Evolutionary conservation across 192 early-diverging fungal genomes (phyloP), one percentile per base, ranked within the genome.

Genomic region (Powellomyces hirtus): DNA sequence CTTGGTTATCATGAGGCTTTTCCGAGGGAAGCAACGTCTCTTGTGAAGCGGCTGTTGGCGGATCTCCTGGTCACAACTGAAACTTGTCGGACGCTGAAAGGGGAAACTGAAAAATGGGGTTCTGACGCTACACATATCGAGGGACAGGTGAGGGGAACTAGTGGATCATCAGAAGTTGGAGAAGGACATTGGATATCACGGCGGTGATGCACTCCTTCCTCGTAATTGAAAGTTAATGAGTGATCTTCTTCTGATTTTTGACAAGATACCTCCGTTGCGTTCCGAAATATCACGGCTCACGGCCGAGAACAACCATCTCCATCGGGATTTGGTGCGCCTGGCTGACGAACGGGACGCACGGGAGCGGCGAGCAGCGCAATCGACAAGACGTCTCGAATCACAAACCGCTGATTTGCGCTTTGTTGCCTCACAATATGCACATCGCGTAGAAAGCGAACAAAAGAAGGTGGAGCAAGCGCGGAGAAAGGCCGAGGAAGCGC

Each of bases 1-100:
- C 70, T 85, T 1, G 77, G 71, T 10, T 85, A 80, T 59, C 58
- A 55, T 57, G 79, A 85, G 26, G 27, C 49, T 13, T 62, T 85
- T 24, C 46, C 59, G 22, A 18, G 38, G 10, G 74, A 67, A 4
- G 70, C 76, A 4, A 36, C 71, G 6, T 45, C 72, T n/a, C 68
- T 85, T 2, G 72, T 85, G 18, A 64, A 66, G 45, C 70, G 59
- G 6, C 63, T 85, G 16, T 49, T 82, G 20, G 69, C 74, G 1
- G 83, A 83, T 62, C 64, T 85, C 5, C 50, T 82, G 20, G 29
- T 67, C 16, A 78, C 81, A n/a, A 82, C 81, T 8, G 81, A 82
- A 4, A 71, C 81, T 2, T 65, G 66, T 26, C 29, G 68, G 24
- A 62, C 57, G 44, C 62, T 73, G 1, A 82, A 81, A 55, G 20